phyloP scores from a whole-genome alignment of 1,139 yeast genomes.

The Zhuliangozyma blackwelliae region DNA sequence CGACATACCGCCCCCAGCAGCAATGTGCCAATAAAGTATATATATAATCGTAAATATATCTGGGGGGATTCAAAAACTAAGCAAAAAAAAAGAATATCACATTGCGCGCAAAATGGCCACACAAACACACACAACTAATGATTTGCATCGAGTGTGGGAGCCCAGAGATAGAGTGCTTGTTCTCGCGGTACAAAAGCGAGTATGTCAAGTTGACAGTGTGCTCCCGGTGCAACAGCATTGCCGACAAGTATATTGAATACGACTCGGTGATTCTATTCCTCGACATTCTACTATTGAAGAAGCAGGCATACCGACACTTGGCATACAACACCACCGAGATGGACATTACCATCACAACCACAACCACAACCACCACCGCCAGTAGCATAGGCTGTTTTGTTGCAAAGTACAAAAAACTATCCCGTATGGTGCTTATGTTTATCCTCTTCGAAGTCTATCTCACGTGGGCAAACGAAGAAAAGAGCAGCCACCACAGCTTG shows the following conservation, averaged over 20 bases:
- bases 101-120: too few relatives aligned
- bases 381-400: constrained; percentile 1
- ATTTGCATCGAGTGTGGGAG: constrained; percentile 84
- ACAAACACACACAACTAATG: constrained; percentile 40
- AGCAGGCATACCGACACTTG: constrained; percentile 86
- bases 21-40: constrained; percentile 7
- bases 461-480: constrained; percentile 89
- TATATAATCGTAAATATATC: background rate
- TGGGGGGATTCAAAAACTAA: too few relatives aligned
- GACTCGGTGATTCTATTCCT: constrained; percentile 81
- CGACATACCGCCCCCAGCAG: constrained; percentile 71
- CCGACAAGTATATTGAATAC: constrained; percentile 88
- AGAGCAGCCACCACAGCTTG: constrained; percentile 29
- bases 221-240: constrained; percentile 62
- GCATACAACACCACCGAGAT: constrained; percentile 66
- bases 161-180: constrained; percentile 56
- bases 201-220: constrained; percentile 83
- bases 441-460: constrained; percentile 86
- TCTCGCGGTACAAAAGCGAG: constrained; percentile 67
- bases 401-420: constrained; percentile 20
- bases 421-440: constrained; percentile 57
- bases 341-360: constrained; percentile 14
- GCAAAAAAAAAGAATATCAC: too few relatives aligned
- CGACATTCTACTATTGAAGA: constrained; percentile 76
- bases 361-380: background rate